Percentiles rank a stretch among this genome's conserved stretches.
Evolutionary conservation across 2,329 filamentous ascomycete species (phyloP).

Genomic region (Colletotrichum tofieldiae): DNA sequence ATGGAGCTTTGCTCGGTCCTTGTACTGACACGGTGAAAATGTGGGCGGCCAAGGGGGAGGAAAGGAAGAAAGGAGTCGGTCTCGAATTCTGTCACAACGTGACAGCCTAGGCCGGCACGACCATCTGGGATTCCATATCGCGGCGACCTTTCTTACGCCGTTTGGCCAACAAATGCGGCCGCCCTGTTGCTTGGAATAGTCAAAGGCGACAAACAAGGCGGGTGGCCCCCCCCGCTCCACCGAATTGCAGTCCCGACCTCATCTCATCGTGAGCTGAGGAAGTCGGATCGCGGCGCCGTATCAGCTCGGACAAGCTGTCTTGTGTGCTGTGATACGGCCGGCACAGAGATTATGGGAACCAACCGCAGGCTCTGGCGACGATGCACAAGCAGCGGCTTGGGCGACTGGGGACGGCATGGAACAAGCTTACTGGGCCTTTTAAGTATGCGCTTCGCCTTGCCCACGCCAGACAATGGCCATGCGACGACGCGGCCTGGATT

Average conservation of each 20-base stretch:
- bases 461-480: constrained; percentile 7
- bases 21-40: background rate
- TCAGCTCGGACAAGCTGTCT: constrained; percentile 27
- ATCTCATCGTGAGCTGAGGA: constrained; percentile 36
- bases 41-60: background rate
- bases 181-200: background rate
- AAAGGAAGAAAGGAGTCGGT: background rate
- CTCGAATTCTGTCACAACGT: constrained; percentile 15
- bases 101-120: background rate
- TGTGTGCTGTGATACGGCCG: constrained; percentile 30
- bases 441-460: constrained; percentile 36
- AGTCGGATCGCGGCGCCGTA: constrained; percentile 32
- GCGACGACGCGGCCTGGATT: constrained; percentile 4
- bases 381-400: constrained; percentile 18
- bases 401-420: constrained; percentile 10
- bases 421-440: constrained; percentile 32
- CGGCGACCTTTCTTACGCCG: background rate
- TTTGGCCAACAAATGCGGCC: background rate
- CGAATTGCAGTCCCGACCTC: constrained; percentile 24
- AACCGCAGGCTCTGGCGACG: constrained; percentile 25
- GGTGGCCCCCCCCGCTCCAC: constrained; percentile 15
- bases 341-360: constrained; percentile 31
- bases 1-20: constrained; percentile 25
- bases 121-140: background rate
- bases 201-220: background rate